Evolutionary conservation across 345 rosid species (phyloP), one percentile per base, ranked within the genome.

Genomic region (Eucalyptus cladocalyx): DNA sequence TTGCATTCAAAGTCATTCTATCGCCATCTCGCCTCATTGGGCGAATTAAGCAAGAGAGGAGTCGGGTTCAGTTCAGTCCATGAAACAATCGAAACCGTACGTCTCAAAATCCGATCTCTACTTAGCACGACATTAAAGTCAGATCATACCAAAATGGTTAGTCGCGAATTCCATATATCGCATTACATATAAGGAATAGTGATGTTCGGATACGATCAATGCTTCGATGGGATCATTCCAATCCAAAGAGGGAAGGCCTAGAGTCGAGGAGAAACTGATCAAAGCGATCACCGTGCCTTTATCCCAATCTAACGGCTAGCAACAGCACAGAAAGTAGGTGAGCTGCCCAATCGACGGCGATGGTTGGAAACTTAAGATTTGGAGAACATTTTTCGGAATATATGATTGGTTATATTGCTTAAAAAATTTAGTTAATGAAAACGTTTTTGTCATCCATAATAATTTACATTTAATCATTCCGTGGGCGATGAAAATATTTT

Each of bases 381-480:
- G 69, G 32, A 60, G n/a, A 60, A 3, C 6, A 60, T 11, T 60
- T 60, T 60, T 4, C 7, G 3, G 6, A 60, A 60, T 53, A 53
- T 53, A 28, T 6, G 2, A 60, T 28, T 28, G 7, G 4, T 28
- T 60, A 60, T 28, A 60, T 60, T 4, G 2, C 32, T 12, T 60
- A 5, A 60, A 28, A 28, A 60, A 28, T 11, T 28, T 60, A 60
- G 17, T 12, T 5, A 58, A 58, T 28, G 23, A 1, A 58, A 26
- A 1, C 0, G 0, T 11, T 58, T 58, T 58, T 1, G 2, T 10
- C 3, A 4, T 58, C 23, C 30, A 26, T 1, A 5, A 24, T 26
- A 24, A 58, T 58, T 58, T 58, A 26, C 0, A 28, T 11, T 2
- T 58, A 58, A 26, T 26, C 3, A 58, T 26, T 58, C 11, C 0